phyloP scores from a whole-genome alignment of 495 filamentous ascomycete genomes.

The Umbilicaria muhlenbergii region DNA sequence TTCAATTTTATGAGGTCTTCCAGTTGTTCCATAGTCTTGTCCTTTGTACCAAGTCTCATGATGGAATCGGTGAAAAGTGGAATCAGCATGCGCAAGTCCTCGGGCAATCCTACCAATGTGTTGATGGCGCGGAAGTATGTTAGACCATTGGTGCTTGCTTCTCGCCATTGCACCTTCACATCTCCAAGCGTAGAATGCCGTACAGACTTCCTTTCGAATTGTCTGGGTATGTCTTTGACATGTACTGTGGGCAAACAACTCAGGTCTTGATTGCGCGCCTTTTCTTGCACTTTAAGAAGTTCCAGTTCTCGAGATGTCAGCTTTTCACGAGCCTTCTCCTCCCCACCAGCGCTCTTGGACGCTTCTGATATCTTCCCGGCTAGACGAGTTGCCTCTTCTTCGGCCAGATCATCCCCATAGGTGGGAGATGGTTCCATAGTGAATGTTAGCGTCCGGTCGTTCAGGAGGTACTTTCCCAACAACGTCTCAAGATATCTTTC shows the following conservation, averaged over 20 bases:
- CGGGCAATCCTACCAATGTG: conserved; percentile 59
- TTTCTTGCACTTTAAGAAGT: conserved; percentile 65
- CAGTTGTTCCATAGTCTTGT: conserved; percentile 80
- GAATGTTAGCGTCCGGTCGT: conserved; percentile 74
- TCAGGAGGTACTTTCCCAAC: conserved; percentile 79
- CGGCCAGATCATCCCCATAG: conserved; percentile 55
- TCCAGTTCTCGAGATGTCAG: conserved; percentile 65
- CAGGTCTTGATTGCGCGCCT: conserved; percentile 65
- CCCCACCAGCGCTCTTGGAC: conserved; percentile 49
- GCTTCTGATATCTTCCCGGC: conserved; percentile 52
- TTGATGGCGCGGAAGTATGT: conserved; percentile 93
- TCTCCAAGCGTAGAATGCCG: conserved; percentile 50
- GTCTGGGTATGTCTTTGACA: conserved; percentile 72
- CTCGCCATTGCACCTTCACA: conserved; percentile 72
- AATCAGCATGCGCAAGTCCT: conserved; percentile 69
- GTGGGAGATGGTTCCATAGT: conserved; percentile 77
- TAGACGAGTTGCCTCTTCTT: conserved; percentile 62
- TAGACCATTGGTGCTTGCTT: conserved; percentile 84
- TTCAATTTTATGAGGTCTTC: conserved; percentile 93
- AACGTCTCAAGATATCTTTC: conserved; percentile 70
- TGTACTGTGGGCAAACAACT: conserved; percentile 77
- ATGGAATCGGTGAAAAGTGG: conserved; percentile 86
- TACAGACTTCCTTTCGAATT: conserved; percentile 53
- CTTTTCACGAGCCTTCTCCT: conserved; percentile 49
- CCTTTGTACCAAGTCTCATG: conserved; percentile 78